Conservation (phyloP, 129 eudicot genomes). For the Escallonia rubra region DNA sequence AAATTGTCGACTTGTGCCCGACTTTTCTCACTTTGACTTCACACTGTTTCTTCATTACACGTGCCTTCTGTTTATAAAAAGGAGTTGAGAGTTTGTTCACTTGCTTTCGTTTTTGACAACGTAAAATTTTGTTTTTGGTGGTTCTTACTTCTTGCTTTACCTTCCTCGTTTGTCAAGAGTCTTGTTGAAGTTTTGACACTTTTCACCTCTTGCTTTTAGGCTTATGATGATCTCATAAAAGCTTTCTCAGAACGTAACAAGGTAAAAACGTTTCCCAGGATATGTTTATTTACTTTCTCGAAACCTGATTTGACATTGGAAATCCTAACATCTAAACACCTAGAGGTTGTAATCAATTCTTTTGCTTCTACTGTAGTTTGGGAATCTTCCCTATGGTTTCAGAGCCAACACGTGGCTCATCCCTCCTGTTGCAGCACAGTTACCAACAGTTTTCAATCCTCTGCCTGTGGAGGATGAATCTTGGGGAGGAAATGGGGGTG, state of each 20-base stretch:
- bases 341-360: not conserved
- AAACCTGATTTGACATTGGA: not conserved
- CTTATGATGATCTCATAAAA: constrained; percentile 91
- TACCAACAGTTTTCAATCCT: constrained; percentile 76
- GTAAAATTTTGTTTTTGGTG: not conserved
- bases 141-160: constrained; percentile 7
- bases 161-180: not conserved
- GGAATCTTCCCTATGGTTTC: constrained; percentile 96
- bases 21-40: no score
- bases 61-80: no score
- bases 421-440: constrained; percentile 90
- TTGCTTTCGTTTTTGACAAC: not conserved
- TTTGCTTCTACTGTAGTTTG: constrained; percentile 60
- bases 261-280: constrained; percentile 29
- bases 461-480: constrained; percentile 90
- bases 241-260: constrained; percentile 95
- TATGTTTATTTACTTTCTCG: not conserved
- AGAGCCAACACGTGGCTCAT: constrained; percentile 99
- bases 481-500: constrained; percentile 99
- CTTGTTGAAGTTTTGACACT: constrained; percentile 18
- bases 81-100: not conserved
- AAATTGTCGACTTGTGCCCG: no score
- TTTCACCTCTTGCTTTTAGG: constrained; percentile 40
- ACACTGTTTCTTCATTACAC: no score
- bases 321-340: not conserved